These are phyloP conservation scores for Amylostereum chailletii DNA, from an alignment of 1,284 basidiomycete genomes.

Conservation along the genomic window DNA sequence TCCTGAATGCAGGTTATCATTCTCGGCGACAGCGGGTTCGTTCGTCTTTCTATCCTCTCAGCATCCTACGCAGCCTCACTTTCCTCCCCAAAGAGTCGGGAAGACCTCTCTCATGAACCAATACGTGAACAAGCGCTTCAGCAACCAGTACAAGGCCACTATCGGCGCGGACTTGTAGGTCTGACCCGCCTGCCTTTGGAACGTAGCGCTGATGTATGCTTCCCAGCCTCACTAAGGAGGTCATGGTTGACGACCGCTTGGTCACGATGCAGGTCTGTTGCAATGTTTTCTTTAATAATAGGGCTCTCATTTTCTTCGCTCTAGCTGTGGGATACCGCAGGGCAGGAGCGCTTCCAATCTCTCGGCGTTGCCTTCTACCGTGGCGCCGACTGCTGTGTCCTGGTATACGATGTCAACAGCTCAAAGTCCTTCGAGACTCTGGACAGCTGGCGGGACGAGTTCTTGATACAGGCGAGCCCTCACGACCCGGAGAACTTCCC, in stretches of 20 bases:
- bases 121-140: constrained; percentile 99
- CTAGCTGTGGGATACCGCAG: constrained; percentile 98
- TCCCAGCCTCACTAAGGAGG: constrained; percentile 90
- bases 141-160: constrained; percentile 98
- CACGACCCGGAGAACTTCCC: constrained; percentile 99
- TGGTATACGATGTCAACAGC: constrained; percentile 99
- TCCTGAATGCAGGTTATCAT: constrained; percentile 77
- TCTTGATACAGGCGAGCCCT: constrained; percentile 95
- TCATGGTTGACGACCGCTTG: constrained; percentile 95
- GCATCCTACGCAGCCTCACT: constrained; percentile 1
- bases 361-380: constrained; percentile 98
- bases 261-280: constrained; percentile 93
- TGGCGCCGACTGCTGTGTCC: constrained; percentile 97
- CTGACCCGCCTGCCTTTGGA: neutral
- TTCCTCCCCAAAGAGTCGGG: constrained; percentile 65
- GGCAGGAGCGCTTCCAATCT: constrained; percentile 98
- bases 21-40: constrained; percentile 93
- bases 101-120: constrained; percentile 99
- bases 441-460: constrained; percentile 96
- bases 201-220: neutral
- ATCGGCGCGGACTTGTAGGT: constrained; percentile 87
- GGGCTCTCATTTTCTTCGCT: constrained; percentile 6
- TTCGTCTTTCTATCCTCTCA: constrained; percentile 16
- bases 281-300: neutral
- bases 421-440: constrained; percentile 97